These are phyloP conservation scores for Echria macrotheca DNA, from an alignment of 495 filamentous ascomycete species.

Conservation along the genomic window DNA sequence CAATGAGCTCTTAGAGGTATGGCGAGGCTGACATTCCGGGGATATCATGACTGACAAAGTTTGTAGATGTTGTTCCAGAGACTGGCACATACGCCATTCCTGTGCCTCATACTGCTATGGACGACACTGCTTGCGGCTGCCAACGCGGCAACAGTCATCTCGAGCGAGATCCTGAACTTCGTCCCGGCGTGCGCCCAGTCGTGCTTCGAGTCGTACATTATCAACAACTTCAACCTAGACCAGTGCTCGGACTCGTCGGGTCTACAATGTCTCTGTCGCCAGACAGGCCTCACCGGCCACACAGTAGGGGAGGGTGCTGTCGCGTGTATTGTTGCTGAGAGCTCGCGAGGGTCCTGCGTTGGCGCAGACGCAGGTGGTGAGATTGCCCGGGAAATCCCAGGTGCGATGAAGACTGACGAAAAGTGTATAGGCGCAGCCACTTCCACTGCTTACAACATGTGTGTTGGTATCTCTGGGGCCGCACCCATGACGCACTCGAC, in stretches of 20 bases:
- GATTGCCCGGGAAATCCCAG: too few relatives aligned
- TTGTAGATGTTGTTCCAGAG: constrained; percentile 37
- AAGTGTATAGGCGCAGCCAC: too few relatives aligned
- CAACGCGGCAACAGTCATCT: constrained; percentile 28
- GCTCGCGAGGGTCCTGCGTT: constrained; percentile 35
- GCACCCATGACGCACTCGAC: constrained; percentile 54
- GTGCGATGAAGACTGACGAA: too few relatives aligned
- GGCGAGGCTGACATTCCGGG: neutral
- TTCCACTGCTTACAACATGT: constrained; percentile 54
- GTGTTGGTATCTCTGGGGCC: constrained; percentile 46
- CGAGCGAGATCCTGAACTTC: constrained; percentile 38
- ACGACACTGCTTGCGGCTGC: constrained; percentile 23
- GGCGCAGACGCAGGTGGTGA: constrained; percentile 33
- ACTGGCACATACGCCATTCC: constrained; percentile 39
- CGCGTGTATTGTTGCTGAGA: constrained; percentile 53
- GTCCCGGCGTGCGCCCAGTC: constrained; percentile 60
- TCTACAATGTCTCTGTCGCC: constrained; percentile 58
- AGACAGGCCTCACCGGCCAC: constrained; percentile 53
- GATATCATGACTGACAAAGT: constrained; percentile 1
- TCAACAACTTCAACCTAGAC: constrained; percentile 48
- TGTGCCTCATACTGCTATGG: constrained; percentile 30
- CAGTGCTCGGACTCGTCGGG: constrained; percentile 45
- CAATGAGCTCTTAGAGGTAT: constrained; percentile 5
- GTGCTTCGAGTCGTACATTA: constrained; percentile 60
- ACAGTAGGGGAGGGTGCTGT: constrained; percentile 66